Conservation (phyloP, 257 asterid genomes). For the Paulownia fortunei region DNA sequence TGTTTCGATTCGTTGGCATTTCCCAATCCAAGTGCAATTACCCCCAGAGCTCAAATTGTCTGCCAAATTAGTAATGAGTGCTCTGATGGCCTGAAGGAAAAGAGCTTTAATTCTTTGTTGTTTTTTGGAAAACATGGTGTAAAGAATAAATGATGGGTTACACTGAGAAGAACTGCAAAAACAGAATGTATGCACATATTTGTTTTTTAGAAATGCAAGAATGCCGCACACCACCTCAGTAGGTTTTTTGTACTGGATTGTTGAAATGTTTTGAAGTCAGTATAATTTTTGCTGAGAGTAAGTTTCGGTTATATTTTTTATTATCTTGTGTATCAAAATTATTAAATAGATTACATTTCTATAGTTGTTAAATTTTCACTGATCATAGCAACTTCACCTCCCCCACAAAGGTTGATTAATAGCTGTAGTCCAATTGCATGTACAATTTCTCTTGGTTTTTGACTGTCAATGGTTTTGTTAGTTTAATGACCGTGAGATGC, state of each 20-base stretch:
- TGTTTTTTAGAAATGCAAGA: neutral
- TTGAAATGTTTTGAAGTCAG: neutral
- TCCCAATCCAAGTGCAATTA: neutral
- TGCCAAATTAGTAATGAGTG: neutral
- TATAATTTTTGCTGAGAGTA: neutral
- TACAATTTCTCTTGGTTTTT: neutral
- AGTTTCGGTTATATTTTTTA: neutral
- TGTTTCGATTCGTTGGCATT: neutral
- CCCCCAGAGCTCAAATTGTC: constrained; percentile 3
- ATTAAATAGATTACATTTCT: neutral
- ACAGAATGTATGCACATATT: neutral
- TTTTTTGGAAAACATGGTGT: neutral
- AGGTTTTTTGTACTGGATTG: neutral
- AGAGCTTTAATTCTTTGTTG: neutral
- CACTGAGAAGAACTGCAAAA: neutral
- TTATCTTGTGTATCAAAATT: neutral
- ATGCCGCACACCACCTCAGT: too few species aligned
- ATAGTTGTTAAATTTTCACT: neutral
- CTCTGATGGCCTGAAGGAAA: neutral
- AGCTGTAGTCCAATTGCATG: neutral
- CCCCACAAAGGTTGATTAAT: neutral
- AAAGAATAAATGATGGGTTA: neutral
- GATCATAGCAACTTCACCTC: too few species aligned
- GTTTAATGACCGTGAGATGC: neutral
- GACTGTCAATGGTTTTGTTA: neutral